phyloP scores from a whole-genome alignment of 768 basidiomycete genomes.

The Fomitopsis pulvina region DNA sequence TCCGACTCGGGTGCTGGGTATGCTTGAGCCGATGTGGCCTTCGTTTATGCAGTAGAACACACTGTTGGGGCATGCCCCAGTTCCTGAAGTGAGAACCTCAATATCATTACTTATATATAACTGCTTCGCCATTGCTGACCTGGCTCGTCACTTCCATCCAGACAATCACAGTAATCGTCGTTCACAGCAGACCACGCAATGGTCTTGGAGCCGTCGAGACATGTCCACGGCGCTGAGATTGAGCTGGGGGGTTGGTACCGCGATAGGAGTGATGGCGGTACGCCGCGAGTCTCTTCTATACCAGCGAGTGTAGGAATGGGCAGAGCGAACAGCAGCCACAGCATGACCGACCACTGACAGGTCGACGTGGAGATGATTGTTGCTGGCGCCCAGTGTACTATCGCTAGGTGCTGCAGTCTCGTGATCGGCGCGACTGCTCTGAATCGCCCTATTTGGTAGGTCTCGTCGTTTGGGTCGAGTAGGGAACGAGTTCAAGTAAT shows the following conservation, averaged over 20 bases:
- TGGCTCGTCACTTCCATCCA: slow-evolving; percentile 93
- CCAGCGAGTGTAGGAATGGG: slow-evolving; percentile 18
- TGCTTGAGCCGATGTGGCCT: slow-evolving; percentile 78
- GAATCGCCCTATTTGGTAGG: no score
- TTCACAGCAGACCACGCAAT: slow-evolving; percentile 82
- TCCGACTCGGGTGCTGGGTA: slow-evolving; percentile 77
- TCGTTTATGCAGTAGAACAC: slow-evolving; percentile 82
- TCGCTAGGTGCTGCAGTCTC: no score
- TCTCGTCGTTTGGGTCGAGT: no score
- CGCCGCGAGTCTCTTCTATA: slow-evolving; percentile 48
- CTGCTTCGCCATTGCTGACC: slow-evolving; percentile 37
- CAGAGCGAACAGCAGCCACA: slow-evolving; percentile 19
- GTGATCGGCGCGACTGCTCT: no score
- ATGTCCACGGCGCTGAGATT: slow-evolving; percentile 49
- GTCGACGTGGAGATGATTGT: slow-evolving; percentile 6
- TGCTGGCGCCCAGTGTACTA: no score
- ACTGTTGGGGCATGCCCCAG: slow-evolving; percentile 72
- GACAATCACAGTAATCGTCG: slow-evolving; percentile 93
- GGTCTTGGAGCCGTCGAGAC: slow-evolving; percentile 72
- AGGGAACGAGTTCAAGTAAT: no score
- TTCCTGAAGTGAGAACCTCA: slow-evolving; percentile 41
- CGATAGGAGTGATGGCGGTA: slow-evolving; percentile 44
- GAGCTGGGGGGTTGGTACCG: slow-evolving; percentile 50
- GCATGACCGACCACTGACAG: slow-evolving; percentile 17
- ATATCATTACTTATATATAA: not conserved